phyloP scores from a whole-genome alignment of 2,329 filamentous ascomycete species.

The Coleophoma eucalyptorum region DNA sequence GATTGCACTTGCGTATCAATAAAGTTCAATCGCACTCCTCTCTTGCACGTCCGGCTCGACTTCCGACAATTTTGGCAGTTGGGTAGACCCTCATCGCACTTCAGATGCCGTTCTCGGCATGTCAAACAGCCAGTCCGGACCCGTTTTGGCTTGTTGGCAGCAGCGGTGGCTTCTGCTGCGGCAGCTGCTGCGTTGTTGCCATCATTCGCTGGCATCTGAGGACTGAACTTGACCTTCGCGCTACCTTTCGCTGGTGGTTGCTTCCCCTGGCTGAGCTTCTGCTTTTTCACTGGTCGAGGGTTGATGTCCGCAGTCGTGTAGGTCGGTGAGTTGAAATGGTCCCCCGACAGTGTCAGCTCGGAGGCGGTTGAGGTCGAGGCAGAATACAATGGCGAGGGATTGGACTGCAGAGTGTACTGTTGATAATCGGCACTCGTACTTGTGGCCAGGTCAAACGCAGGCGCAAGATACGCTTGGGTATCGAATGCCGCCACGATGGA shows the following conservation, averaged over 20 bases:
- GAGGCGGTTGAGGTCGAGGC: conserved; percentile 23
- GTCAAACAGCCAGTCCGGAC: conserved; percentile 90
- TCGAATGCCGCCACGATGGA: conserved; percentile 26
- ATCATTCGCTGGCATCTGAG: conserved; percentile 22
- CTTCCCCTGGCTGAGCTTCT: conserved; percentile 8
- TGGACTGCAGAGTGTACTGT: conserved; percentile 13
- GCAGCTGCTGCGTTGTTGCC: conserved; percentile 9
- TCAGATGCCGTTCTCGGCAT: conserved; percentile 83
- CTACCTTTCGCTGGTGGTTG: conserved; percentile 5
- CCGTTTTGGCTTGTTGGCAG: conserved; percentile 64
- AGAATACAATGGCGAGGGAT: conserved; percentile 20
- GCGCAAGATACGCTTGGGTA: conserved; percentile 22
- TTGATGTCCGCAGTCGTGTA: conserved; percentile 15
- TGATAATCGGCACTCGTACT: conserved; percentile 9
- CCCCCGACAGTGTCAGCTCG: conserved; percentile 20
- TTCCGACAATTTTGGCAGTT: conserved; percentile 79
- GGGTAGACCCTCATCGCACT: conserved; percentile 66
- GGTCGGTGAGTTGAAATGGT: conserved; percentile 20
- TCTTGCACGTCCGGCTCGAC: conserved; percentile 79
- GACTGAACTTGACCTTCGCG: conserved; percentile 8
- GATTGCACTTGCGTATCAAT: conserved; percentile 74
- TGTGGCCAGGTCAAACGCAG: conserved; percentile 16
- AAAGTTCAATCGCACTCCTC: conserved; percentile 85
- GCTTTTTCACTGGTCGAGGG: conserved; percentile 16
- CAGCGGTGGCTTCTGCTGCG: conserved; percentile 6